Percentiles rank a stretch among this genome's conserved stretches.
Conservation (phyloP, 2,329 filamentous ascomycete genomes). For the Fonsecaea monophora region DNA sequence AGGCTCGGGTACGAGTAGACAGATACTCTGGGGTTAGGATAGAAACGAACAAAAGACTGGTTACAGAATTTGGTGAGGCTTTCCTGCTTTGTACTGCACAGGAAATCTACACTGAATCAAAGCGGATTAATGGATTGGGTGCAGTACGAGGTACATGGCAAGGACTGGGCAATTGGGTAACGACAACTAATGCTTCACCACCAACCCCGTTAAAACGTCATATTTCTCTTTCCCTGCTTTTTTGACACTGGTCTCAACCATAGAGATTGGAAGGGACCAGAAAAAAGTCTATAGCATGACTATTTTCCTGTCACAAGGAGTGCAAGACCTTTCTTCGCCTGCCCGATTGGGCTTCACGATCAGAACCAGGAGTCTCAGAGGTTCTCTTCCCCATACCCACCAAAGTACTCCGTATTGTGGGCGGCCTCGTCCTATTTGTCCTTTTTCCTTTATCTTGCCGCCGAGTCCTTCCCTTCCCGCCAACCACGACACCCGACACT, state of each 20-base stretch:
- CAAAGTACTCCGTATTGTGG: neutral
- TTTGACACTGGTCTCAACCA: neutral
- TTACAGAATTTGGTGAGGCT: neutral
- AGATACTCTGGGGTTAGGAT: neutral
- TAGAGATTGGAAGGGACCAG: neutral
- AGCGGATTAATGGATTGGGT: neutral
- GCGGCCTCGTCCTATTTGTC: conserved; percentile 18
- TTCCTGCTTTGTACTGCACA: neutral
- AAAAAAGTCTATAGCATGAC: neutral
- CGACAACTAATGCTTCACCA: neutral
- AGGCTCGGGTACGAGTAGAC: neutral
- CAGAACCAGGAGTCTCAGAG: neutral
- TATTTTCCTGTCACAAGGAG: neutral
- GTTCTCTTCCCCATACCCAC: conserved; percentile 9
- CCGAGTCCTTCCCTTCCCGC: conserved; percentile 21
- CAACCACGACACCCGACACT: conserved; percentile 18
- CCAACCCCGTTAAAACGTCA: neutral
- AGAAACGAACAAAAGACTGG: neutral
- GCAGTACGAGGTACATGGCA: neutral
- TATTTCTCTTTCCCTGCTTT: neutral
- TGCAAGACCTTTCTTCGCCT: neutral
- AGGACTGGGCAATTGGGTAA: neutral
- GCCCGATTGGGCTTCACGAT: conserved; percentile 13
- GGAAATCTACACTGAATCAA: neutral
- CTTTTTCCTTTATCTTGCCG: conserved; percentile 26